Conservation (phyloP, 495 filamentous ascomycete species). For the Hyaloscypha hepaticicola region DNA sequence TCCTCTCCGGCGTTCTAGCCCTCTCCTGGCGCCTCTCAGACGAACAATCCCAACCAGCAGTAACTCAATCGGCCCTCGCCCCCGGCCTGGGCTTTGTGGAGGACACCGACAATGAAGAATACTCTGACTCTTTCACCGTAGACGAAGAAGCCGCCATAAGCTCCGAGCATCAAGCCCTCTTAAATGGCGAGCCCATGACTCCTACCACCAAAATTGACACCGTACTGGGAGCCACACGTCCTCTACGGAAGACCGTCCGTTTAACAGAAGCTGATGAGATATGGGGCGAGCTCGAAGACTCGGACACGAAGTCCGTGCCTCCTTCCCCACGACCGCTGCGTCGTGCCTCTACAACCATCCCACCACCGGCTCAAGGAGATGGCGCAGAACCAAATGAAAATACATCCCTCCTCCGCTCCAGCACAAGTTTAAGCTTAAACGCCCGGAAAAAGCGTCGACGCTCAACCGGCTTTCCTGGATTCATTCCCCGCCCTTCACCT, state of each 20-base stretch:
- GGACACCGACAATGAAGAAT: slow-evolving; percentile 59
- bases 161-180: slow-evolving; percentile 33
- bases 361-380: slow-evolving; percentile 14
- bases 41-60: slow-evolving; percentile 57
- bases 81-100: slow-evolving; percentile 71
- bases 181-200: slow-evolving; percentile 48
- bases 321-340: slow-evolving; percentile 30
- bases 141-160: slow-evolving; percentile 44
- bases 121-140: slow-evolving; percentile 39
- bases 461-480: slow-evolving; percentile 54
- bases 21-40: slow-evolving; percentile 91
- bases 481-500: slow-evolving; percentile 41
- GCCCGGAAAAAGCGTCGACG: slow-evolving; percentile 38
- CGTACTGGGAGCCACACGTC: slow-evolving; percentile 31
- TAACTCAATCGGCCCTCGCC: slow-evolving; percentile 60
- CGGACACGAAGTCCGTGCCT: slow-evolving; percentile 40
- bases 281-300: slow-evolving; percentile 66
- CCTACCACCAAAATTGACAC: slow-evolving; percentile 37
- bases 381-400: slow-evolving; percentile 32
- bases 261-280: slow-evolving; percentile 62
- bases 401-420: slow-evolving; percentile 29
- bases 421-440: slow-evolving; percentile 1
- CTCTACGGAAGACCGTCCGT: slow-evolving; percentile 39
- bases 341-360: slow-evolving; percentile 2
- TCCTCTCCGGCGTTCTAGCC: slow-evolving; percentile 85